A percentile compares a stretch with the other conserved stretches of the same genome.
Evolutionary conservation across 2,329 filamentous ascomycete species (phyloP).

Genomic region (Fusarium anthophilum): DNA sequence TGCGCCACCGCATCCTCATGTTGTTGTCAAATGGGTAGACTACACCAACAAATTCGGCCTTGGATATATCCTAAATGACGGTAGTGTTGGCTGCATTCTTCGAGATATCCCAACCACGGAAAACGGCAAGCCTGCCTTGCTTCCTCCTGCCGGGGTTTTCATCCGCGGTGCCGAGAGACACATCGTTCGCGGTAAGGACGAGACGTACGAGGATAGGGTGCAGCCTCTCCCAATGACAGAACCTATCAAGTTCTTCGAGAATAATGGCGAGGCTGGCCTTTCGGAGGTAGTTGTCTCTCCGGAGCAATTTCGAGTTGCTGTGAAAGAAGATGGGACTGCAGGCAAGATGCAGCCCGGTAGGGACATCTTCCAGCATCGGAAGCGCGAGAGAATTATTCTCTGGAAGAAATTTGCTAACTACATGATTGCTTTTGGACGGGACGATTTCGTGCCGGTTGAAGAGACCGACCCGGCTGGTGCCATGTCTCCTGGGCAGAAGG

Average conservation of each 20-base stretch:
- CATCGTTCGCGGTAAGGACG: conserved; percentile 69
- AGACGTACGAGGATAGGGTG: conserved; percentile 63
- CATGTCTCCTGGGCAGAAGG: conserved; percentile 50
- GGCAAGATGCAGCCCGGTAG: conserved; percentile 70
- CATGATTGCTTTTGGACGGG: conserved; percentile 78
- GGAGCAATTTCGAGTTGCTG: conserved; percentile 65
- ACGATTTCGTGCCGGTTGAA: conserved; percentile 66
- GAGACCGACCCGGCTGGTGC: conserved; percentile 54
- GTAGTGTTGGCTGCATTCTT: conserved; percentile 78
- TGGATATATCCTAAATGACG: conserved; percentile 84
- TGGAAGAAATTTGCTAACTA: conserved; percentile 82
- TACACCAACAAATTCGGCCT: conserved; percentile 89
- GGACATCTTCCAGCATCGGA: conserved; percentile 71
- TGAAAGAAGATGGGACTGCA: conserved; percentile 67
- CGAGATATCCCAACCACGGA: conserved; percentile 64
- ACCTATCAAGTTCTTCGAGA: conserved; percentile 77
- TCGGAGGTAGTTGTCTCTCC: conserved; percentile 71
- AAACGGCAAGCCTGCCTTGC: conserved; percentile 59
- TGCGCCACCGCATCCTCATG: conserved; percentile 66
- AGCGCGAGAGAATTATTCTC: conserved; percentile 71
- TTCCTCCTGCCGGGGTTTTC: conserved; percentile 77
- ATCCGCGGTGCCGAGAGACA: conserved; percentile 77
- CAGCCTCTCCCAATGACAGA: conserved; percentile 72
- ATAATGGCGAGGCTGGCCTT: conserved; percentile 71
- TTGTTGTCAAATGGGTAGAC: conserved; percentile 85